Percentiles rank a stretch among this genome's conserved stretches.
phyloP scores from a whole-genome alignment of 169 alveolate species.

The Eimeria praecox region DNA sequence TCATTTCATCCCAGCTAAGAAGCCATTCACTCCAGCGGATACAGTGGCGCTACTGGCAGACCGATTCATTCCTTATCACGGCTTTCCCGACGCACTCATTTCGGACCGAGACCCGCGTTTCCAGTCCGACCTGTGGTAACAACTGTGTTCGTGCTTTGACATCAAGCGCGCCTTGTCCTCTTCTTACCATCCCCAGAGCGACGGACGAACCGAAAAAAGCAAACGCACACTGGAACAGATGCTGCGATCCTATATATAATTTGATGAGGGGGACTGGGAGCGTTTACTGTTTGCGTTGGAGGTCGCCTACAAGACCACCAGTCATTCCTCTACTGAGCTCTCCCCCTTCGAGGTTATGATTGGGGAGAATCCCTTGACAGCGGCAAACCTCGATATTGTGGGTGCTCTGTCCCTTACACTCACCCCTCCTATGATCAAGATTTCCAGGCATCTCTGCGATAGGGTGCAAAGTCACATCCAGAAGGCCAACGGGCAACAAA shows the following conservation, averaged over 20 bases:
- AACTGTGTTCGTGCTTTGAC: neutral
- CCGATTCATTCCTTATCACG: neutral
- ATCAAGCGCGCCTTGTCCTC: neutral
- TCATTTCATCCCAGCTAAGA: neutral
- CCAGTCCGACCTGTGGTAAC: neutral
- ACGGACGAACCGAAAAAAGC: neutral
- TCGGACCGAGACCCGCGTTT: neutral
- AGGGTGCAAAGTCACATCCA: neutral
- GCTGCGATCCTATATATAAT: neutral
- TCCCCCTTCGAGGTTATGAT: neutral
- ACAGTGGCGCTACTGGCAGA: neutral
- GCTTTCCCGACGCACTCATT: neutral
- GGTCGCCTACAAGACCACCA: neutral
- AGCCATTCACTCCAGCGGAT: neutral
- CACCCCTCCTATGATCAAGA: neutral
- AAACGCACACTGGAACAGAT: neutral
- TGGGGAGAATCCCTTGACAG: neutral
- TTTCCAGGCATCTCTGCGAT: neutral
- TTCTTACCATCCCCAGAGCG: neutral
- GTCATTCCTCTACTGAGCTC: neutral
- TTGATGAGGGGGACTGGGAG: neutral
- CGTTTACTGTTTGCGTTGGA: neutral
- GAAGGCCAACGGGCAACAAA: neutral
- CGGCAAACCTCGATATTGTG: neutral
- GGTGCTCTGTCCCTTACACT: neutral